These are phyloP conservation scores for Pisolithus sp. DNA, from an alignment of 768 basidiomycete genomes.

Conservation along the genomic window DNA sequence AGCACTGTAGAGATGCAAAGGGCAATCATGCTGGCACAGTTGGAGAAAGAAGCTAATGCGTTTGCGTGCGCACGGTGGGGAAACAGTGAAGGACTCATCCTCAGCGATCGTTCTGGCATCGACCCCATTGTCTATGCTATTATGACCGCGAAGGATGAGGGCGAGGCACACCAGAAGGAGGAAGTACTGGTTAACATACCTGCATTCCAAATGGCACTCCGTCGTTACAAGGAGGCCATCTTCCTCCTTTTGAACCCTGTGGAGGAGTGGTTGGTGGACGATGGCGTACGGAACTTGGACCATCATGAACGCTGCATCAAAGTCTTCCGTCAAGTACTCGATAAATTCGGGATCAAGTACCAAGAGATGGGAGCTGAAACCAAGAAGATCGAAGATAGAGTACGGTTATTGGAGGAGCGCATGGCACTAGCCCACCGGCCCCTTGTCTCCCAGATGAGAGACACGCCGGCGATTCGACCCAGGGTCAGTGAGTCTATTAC, in stretches of 20 bases:
- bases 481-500: background rate
- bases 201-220: constrained; percentile 37
- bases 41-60: constrained; percentile 35
- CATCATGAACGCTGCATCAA: constrained; percentile 36
- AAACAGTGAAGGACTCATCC: constrained; percentile 25
- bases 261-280: constrained; percentile 55
- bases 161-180: constrained; percentile 32
- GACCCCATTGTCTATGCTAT: constrained; percentile 61
- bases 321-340: constrained; percentile 35
- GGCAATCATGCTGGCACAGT: constrained; percentile 54
- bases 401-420: constrained; percentile 13
- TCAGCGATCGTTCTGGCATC: constrained; percentile 60
- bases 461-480: background rate
- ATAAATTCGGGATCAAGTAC: constrained; percentile 38
- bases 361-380: constrained; percentile 40
- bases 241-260: constrained; percentile 54
- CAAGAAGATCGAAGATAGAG: constrained; percentile 30
- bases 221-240: constrained; percentile 38
- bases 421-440: background rate
- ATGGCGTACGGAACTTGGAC: constrained; percentile 54
- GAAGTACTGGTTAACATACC: constrained; percentile 28
- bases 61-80: constrained; percentile 8
- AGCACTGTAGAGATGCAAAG: constrained; percentile 52
- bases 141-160: constrained; percentile 35
- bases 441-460: background rate